Evolutionary conservation across 441 rosid genomes (phyloP), one percentile per base, ranked within the genome.

Genomic region (Breynia disticha): DNA sequence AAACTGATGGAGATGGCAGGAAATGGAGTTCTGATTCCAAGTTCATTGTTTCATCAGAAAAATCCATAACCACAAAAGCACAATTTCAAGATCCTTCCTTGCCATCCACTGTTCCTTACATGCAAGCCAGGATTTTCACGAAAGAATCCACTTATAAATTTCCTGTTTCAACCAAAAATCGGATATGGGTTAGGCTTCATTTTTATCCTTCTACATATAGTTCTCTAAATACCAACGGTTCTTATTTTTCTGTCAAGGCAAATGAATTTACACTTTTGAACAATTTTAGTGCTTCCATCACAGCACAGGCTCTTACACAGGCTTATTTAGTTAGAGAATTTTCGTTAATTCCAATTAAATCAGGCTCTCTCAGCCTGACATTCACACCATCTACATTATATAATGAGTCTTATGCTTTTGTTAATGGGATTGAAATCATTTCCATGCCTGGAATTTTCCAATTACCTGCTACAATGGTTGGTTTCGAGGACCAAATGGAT

Each of bases 41-140:
- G 46, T 80, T 69, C 64, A 65, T 84, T 18, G 52, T 43, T 18
- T 66, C 83, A 15, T 59, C 71, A 28, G 62, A 61, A 8, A 59
- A 64, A 45, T 74, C 87, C 1, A 72, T 65, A 38, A 52, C 71
- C 0, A 77, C 75, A 11, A 60, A 63, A 14, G 85, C 95, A 2
- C 61, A 70, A 3, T 71, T 49, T 49, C 90, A 84, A 61, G 95
- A 90, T 57, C 83, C 95, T 55, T 79, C 90, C 0, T 76, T 86
- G 50, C 87, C 86, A 20, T 86, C 95, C 0, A 65, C 75, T 4
- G 55, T 82, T 14, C 97, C 94, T 7, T 90, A 82, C 64, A 80
- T 84, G 95, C 71, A 78, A 1, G 86, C 86, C 24, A 78, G 95
- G 61, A 74, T 86, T 56, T 90, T 84, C 64, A 70, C 74, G 11